Conservation (phyloP, 371 early-diverging fungal genomes). For the Mucor indicus region DNA sequence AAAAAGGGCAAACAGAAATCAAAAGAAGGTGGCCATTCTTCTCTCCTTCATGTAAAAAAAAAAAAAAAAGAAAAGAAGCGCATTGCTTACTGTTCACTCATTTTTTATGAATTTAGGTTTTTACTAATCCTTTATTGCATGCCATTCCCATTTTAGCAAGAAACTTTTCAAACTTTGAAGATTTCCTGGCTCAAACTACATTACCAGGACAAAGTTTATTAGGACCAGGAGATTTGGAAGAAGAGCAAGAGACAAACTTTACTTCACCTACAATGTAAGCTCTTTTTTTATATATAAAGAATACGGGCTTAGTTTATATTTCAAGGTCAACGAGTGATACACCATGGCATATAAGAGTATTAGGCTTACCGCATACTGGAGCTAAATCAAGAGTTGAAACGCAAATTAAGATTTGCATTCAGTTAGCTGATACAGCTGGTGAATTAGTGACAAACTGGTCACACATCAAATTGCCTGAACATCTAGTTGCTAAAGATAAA, state of each 20-base stretch:
- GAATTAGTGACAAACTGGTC: conserved; percentile 67
- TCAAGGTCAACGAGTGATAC: conserved; percentile 24
- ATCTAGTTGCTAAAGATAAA: conserved; percentile 67
- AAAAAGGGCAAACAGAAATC: conserved; percentile 26
- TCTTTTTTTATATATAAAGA: neutral
- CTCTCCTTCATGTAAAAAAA: conserved; percentile 22
- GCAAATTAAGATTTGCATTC: conserved; percentile 77
- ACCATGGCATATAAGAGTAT: conserved; percentile 52
- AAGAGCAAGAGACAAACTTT: conserved; percentile 16
- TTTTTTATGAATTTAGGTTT: no score
- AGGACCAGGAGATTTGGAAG: conserved; percentile 28
- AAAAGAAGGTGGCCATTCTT: conserved; percentile 22
- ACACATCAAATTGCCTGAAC: conserved; percentile 69
- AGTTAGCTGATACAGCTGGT: conserved; percentile 58
- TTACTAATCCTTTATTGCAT: conserved; percentile 48
- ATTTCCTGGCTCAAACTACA: conserved; percentile 45
- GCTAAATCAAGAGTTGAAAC: conserved; percentile 84
- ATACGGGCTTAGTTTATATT: neutral
- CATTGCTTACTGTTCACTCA: no score
- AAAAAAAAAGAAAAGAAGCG: neutral
- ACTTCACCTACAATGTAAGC: conserved; percentile 32
- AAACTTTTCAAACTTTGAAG: conserved; percentile 48
- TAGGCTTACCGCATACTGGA: conserved; percentile 69
- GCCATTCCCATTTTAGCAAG: conserved; percentile 51
- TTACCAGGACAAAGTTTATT: conserved; percentile 38